Evolutionary conservation across 768 basidiomycete genomes (phyloP).

Genomic region (Psilocybe cyanescens): DNA sequence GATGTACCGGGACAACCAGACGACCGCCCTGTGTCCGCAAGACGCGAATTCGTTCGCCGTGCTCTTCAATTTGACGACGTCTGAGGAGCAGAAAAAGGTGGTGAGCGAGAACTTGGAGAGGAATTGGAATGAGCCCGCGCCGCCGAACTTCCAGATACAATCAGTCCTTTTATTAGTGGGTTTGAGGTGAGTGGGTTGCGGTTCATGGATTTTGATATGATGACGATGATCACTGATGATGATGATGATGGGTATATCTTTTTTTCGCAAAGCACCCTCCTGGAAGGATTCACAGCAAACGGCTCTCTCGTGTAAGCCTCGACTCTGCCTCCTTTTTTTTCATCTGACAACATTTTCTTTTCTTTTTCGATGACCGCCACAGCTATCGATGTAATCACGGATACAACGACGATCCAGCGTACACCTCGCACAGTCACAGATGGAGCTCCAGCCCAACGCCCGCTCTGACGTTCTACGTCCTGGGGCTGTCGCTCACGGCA

Average conservation of each 20-base stretch:
- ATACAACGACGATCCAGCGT: constrained; percentile 60
- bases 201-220: constrained; percentile 25
- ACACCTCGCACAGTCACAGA: constrained; percentile 63
- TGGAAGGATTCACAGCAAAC: constrained; percentile 63
- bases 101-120: constrained; percentile 50
- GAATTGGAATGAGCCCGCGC: constrained; percentile 64
- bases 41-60: constrained; percentile 63
- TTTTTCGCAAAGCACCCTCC: constrained; percentile 47
- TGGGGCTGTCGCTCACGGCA: not conserved
- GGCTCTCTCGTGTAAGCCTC: constrained; percentile 52
- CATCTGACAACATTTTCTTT: not conserved
- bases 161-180: constrained; percentile 61
- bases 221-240: constrained; percentile 32
- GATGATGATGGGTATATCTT: not conserved
- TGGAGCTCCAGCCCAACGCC: constrained; percentile 55
- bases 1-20: constrained; percentile 58
- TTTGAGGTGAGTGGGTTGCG: constrained; percentile 48
- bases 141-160: constrained; percentile 61
- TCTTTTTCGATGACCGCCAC: not conserved
- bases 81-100: constrained; percentile 35
- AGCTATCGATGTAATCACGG: constrained; percentile 58
- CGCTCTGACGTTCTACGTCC: not conserved
- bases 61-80: constrained; percentile 52
- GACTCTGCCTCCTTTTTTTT: not conserved
- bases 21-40: constrained; percentile 56